Evolutionary conservation across 2,329 filamentous ascomycete genomes (phyloP).

Genomic region (Aspergillus costaricaensis): DNA sequence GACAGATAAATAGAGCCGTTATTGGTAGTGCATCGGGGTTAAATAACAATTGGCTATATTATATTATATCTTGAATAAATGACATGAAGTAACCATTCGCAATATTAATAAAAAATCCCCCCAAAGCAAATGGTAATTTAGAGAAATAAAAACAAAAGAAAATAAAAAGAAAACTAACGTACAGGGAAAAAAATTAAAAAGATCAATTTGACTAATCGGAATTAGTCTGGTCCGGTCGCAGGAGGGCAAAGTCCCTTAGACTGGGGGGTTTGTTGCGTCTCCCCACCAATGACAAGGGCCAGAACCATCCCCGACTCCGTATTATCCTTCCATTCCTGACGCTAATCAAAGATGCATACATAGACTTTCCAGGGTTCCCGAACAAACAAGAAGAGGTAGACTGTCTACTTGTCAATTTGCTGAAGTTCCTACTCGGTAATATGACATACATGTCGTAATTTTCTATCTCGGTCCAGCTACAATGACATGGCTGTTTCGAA

Average conservation of each 20-base stretch:
- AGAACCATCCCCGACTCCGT: neutral
- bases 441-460: neutral
- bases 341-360: constrained; percentile 1
- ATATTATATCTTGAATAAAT: neutral
- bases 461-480: no score
- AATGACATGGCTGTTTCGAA: no score
- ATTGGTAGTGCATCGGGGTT: no score
- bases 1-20: neutral
- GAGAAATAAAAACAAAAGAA: neutral
- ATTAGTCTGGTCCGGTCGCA: constrained; percentile 1
- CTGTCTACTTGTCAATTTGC: constrained; percentile 6
- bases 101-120: neutral
- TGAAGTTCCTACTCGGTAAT: constrained; percentile 12
- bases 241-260: neutral
- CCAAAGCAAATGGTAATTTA: neutral
- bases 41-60: neutral
- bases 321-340: neutral
- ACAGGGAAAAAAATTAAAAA: neutral
- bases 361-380: constrained; percentile 15
- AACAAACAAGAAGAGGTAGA: constrained; percentile 1
- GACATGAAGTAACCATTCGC: no score
- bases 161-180: neutral
- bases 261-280: neutral
- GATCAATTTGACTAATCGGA: neutral
- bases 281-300: neutral